A percentile compares a stretch with the other conserved stretches of the same genome.
Conservation (phyloP, 1,284 basidiomycete genomes). For the Pholiota adiposa region DNA sequence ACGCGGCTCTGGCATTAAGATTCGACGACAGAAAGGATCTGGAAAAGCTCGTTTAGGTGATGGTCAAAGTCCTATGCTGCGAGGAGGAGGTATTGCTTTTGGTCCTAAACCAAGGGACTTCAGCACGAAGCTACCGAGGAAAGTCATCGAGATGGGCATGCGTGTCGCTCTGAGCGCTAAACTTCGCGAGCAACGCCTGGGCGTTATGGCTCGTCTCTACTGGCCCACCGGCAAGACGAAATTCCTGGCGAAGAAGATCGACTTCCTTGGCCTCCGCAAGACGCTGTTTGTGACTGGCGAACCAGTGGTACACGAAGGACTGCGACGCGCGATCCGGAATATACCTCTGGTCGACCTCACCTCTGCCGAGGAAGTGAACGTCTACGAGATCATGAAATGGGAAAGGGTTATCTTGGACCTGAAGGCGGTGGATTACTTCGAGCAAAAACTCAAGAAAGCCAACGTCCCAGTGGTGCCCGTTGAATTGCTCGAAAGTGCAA, state of each 20-base stretch:
- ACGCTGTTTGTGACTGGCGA: constrained; percentile 77
- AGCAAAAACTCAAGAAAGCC: constrained; percentile 57
- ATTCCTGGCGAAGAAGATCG: constrained; percentile 59
- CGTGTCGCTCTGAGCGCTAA: constrained; percentile 86
- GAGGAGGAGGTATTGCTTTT: constrained; percentile 91
- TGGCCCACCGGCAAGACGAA: constrained; percentile 77
- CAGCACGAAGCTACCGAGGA: constrained; percentile 87
- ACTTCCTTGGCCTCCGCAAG: constrained; percentile 64
- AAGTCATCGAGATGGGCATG: constrained; percentile 93
- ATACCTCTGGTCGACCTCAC: constrained; percentile 66
- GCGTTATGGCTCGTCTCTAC: constrained; percentile 73
- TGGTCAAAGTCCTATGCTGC: constrained; percentile 85
- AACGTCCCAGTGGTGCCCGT: constrained; percentile 32
- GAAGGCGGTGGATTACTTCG: constrained; percentile 72
- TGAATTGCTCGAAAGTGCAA: constrained; percentile 10
- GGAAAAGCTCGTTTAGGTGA: constrained; percentile 92
- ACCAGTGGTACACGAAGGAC: constrained; percentile 53
- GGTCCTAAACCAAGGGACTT: constrained; percentile 92
- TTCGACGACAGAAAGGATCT: constrained; percentile 91
- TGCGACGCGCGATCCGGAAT: constrained; percentile 65
- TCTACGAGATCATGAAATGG: constrained; percentile 83
- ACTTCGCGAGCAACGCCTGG: constrained; percentile 74
- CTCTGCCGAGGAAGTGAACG: constrained; percentile 67
- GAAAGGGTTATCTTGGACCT: constrained; percentile 71
- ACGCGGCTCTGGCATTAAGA: constrained; percentile 85